phyloP scores from a whole-genome alignment of 2,329 filamentous ascomycete genomes.

The Fusarium protoensiforme region DNA sequence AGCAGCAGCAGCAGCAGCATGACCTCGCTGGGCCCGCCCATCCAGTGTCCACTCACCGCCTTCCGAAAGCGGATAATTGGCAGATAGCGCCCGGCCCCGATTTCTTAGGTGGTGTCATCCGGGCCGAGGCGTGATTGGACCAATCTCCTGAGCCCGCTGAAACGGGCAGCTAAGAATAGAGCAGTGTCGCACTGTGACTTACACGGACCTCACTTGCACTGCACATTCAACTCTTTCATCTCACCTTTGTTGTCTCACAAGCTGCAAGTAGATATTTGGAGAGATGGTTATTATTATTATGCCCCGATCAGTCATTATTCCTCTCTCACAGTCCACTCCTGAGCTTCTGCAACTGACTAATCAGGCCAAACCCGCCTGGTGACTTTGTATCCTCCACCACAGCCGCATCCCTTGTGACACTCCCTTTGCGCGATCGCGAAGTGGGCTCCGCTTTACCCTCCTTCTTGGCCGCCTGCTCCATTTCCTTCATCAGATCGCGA shows the following conservation, averaged over 20 bases:
- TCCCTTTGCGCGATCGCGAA: slow-evolving; percentile 51
- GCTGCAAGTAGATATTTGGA: neutral
- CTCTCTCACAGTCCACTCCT: slow-evolving; percentile 59
- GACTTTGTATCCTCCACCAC: slow-evolving; percentile 55
- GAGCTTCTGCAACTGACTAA: slow-evolving; percentile 72
- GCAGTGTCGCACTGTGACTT: slow-evolving; percentile 6
- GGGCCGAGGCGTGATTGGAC: slow-evolving; percentile 25
- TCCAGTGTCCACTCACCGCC: slow-evolving; percentile 36
- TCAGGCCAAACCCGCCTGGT: slow-evolving; percentile 67
- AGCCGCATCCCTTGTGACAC: slow-evolving; percentile 42
- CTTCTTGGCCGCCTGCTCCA: slow-evolving; percentile 56
- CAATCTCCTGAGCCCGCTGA: neutral
- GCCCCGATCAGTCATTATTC: neutral
- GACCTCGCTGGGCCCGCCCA: slow-evolving; percentile 26
- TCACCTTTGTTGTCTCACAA: neutral
- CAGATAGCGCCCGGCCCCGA: slow-evolving; percentile 30
- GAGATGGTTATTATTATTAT: neutral
- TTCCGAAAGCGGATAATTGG: slow-evolving; percentile 27
- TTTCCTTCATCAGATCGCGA: slow-evolving; percentile 63
- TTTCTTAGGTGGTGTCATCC: slow-evolving; percentile 6
- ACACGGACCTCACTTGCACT: neutral
- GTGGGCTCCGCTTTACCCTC: slow-evolving; percentile 46
- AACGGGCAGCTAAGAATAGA: slow-evolving; percentile 4
- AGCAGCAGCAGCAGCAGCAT: slow-evolving; percentile 30
- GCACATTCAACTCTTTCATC: neutral